Conservation (phyloP, 805 yeast genomes). For the Candida manassasensis region DNA sequence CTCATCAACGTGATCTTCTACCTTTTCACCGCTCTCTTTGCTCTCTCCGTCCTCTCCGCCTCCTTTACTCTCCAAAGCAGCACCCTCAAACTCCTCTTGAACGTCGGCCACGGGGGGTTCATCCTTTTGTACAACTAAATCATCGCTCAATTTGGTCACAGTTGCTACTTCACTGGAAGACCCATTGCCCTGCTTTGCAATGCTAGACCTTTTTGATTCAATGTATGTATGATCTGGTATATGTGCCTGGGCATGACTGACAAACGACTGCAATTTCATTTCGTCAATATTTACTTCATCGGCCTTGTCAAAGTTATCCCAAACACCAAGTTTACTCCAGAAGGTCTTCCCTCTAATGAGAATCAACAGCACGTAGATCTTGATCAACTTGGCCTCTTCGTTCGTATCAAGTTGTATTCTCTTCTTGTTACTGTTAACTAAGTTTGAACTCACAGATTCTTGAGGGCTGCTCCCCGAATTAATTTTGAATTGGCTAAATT, state of each 20-base stretch:
- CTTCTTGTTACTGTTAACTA: slow-evolving; percentile 7
- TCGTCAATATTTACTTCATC: slow-evolving; percentile 25
- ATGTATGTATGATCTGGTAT: too few relatives aligned
- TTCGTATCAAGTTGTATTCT: slow-evolving; percentile 11
- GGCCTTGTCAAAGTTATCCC: slow-evolving; percentile 50
- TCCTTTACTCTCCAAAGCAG: too few relatives aligned
- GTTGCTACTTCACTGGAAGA: too few relatives aligned
- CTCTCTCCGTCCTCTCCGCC: too few relatives aligned
- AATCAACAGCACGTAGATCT: slow-evolving; percentile 48
- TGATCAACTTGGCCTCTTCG: slow-evolving; percentile 34
- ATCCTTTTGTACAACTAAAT: too few relatives aligned
- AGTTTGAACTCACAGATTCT: slow-evolving; percentile 3
- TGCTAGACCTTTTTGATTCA: too few relatives aligned
- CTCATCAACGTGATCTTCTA: too few relatives aligned
- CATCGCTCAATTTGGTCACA: too few relatives aligned
- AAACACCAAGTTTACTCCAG: slow-evolving; percentile 80
- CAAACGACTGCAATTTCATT: slow-evolving; percentile 17
- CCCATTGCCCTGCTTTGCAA: too few relatives aligned
- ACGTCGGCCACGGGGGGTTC: too few relatives aligned
- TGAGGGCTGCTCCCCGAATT: slow-evolving; percentile 7
- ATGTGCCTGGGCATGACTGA: slow-evolving; percentile 2
- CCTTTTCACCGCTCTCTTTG: too few relatives aligned
- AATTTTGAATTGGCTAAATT: slow-evolving; percentile 25
- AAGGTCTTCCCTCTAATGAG: slow-evolving; percentile 68
- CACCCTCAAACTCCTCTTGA: too few relatives aligned